phyloP scores from a whole-genome alignment of 768 basidiomycete genomes.

The Amanita thiersii region DNA sequence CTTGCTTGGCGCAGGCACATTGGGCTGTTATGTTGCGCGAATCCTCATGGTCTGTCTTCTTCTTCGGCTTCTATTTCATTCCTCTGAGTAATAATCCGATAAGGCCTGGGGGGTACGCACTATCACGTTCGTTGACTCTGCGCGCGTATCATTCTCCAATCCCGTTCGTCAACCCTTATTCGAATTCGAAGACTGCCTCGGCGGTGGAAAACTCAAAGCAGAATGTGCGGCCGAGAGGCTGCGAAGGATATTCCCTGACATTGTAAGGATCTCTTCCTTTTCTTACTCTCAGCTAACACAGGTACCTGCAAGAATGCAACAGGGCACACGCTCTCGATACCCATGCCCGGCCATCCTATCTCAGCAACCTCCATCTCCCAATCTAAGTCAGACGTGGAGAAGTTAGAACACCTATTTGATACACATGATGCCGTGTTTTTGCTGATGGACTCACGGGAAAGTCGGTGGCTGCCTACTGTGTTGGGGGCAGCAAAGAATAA shows the following conservation, averaged over 20 bases:
- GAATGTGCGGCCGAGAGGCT: constrained; percentile 80
- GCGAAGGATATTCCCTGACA: constrained; percentile 87
- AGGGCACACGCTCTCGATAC: constrained; percentile 74
- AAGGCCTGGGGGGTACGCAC: constrained; percentile 95
- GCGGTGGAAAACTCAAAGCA: constrained; percentile 92
- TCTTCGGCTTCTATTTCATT: not conserved
- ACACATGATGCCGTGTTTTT: constrained; percentile 88
- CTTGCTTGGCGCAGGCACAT: constrained; percentile 88
- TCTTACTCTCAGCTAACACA: not conserved
- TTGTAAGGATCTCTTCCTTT: constrained; percentile 44
- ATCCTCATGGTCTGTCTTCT: constrained; percentile 67
- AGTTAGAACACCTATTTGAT: constrained; percentile 72
- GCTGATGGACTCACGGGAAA: constrained; percentile 98
- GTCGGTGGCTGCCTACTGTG: constrained; percentile 92
- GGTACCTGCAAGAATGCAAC: constrained; percentile 63
- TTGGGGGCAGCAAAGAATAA: constrained; percentile 80
- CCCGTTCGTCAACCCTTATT: constrained; percentile 97
- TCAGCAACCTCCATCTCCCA: constrained; percentile 45
- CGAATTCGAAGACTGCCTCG: constrained; percentile 87
- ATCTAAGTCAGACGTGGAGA: constrained; percentile 56
- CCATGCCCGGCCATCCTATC: constrained; percentile 97
- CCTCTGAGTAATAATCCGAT: not conserved
- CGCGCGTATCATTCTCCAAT: constrained; percentile 91
- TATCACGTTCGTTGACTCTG: constrained; percentile 90
- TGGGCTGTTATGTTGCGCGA: constrained; percentile 93